Conservation (phyloP, 805 yeast genomes). For the Ogataea chonburiensis region DNA sequence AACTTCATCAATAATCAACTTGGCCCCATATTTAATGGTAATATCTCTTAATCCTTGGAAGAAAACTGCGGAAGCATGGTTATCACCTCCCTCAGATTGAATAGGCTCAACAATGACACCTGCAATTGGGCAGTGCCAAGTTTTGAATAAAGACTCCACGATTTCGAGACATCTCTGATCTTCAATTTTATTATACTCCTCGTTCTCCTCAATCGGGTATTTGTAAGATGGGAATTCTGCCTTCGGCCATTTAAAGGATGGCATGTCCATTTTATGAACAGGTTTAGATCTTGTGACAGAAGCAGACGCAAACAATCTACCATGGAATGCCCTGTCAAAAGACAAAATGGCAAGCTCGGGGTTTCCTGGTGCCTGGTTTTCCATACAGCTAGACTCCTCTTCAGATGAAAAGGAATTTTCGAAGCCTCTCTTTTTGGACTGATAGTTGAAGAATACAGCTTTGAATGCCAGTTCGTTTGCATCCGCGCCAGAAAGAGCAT, state of each 20-base stretch:
- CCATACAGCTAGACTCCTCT: slow-evolving; percentile 75
- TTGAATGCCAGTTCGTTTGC: slow-evolving; percentile 88
- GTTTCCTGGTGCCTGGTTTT: slow-evolving; percentile 81
- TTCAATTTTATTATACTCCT: slow-evolving; percentile 68
- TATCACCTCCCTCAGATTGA: slow-evolving; percentile 91
- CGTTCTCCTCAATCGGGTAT: slow-evolving; percentile 85
- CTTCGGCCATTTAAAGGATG: slow-evolving; percentile 95
- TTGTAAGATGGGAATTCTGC: slow-evolving; percentile 80
- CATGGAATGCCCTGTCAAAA: slow-evolving; percentile 89
- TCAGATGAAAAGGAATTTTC: slow-evolving; percentile 58
- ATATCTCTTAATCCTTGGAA: slow-evolving; percentile 82
- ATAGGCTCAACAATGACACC: slow-evolving; percentile 89
- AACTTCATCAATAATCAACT: slow-evolving; percentile 80
- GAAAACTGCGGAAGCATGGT: slow-evolving; percentile 74
- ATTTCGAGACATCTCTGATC: slow-evolving; percentile 77
- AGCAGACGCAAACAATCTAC: slow-evolving; percentile 88
- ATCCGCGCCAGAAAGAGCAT: slow-evolving; percentile 81
- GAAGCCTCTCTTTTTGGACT: slow-evolving; percentile 64
- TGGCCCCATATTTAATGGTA: slow-evolving; percentile 66
- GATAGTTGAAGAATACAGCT: slow-evolving; percentile 84
- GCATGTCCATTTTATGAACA: slow-evolving; percentile 88
- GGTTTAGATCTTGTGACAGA: slow-evolving; percentile 94
- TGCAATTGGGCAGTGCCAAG: slow-evolving; percentile 78
- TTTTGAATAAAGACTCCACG: slow-evolving; percentile 67
- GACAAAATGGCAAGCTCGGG: slow-evolving; percentile 85